A percentile compares a stretch with the other conserved stretches of the same genome.
Conservation (phyloP, 2,329 filamentous ascomycete genomes). For the Berkeleyomyces rouxiae region DNA sequence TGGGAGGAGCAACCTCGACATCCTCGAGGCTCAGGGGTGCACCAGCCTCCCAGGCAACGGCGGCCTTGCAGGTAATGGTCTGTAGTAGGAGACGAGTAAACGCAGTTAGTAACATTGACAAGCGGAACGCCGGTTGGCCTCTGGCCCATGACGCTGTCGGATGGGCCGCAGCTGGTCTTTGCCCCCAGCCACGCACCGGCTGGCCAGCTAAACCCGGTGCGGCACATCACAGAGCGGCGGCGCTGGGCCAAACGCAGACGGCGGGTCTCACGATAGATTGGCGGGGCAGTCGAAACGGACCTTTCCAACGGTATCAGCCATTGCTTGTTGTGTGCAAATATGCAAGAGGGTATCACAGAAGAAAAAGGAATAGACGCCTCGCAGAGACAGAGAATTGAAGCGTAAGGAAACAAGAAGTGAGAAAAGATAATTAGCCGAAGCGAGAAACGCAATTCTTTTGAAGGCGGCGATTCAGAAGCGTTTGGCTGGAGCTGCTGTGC, state of each 20-base stretch:
- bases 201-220: too few relatives aligned
- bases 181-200: too few relatives aligned
- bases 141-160: not conserved
- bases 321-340: not conserved
- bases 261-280: not conserved
- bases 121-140: too few relatives aligned
- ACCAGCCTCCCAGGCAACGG: slow-evolving; percentile 92
- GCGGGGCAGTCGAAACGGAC: not conserved
- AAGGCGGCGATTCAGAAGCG: not conserved
- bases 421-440: not conserved
- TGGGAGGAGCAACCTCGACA: slow-evolving; percentile 76
- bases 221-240: not conserved
- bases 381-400: not conserved
- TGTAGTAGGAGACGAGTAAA: slow-evolving; percentile 22
- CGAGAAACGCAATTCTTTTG: not conserved
- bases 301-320: slow-evolving; percentile 15
- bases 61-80: slow-evolving; percentile 94
- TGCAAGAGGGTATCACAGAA: not conserved
- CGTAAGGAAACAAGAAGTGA: not conserved
- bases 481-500: not conserved
- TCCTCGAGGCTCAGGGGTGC: slow-evolving; percentile 82
- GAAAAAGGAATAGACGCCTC: not conserved
- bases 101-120: not conserved
- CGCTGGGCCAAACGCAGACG: not conserved
- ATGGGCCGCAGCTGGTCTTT: not conserved